These are phyloP conservation scores for Colletotrichum truncatum DNA, from an alignment of 2,329 filamentous ascomycete genomes.

Conservation along the genomic window DNA sequence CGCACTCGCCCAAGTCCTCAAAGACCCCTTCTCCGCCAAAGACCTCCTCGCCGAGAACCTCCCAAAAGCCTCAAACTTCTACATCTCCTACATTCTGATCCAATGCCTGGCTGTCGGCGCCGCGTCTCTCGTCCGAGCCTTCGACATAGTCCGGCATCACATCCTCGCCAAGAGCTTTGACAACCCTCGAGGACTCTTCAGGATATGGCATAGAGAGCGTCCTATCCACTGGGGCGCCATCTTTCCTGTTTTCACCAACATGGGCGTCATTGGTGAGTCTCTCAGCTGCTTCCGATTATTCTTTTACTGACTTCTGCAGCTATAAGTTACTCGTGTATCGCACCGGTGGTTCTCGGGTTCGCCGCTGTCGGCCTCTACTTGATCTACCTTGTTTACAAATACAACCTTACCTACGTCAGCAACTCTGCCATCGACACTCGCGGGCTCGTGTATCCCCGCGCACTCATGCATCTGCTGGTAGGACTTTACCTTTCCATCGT, in stretches of 20 bases:
- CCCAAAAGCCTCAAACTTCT: slow-evolving; percentile 85
- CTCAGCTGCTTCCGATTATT: not conserved
- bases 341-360: slow-evolving; percentile 85
- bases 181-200: slow-evolving; percentile 82
- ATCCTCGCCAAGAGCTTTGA: slow-evolving; percentile 79
- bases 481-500: slow-evolving; percentile 86
- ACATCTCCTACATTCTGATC: slow-evolving; percentile 91
- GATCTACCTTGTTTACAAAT: slow-evolving; percentile 89
- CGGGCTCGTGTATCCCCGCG: slow-evolving; percentile 87
- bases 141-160: slow-evolving; percentile 65
- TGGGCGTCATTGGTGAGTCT: slow-evolving; percentile 78
- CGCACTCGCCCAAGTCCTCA: slow-evolving; percentile 64
- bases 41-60: slow-evolving; percentile 73
- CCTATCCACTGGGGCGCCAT: slow-evolving; percentile 86
- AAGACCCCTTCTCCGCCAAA: slow-evolving; percentile 38
- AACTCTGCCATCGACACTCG: slow-evolving; percentile 87
- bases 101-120: slow-evolving; percentile 86
- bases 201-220: slow-evolving; percentile 77
- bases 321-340: slow-evolving; percentile 87
- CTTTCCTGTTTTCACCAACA: slow-evolving; percentile 82
- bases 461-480: slow-evolving; percentile 84
- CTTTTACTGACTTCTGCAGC: slow-evolving; percentile 54
- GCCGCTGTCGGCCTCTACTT: slow-evolving; percentile 80
- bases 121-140: slow-evolving; percentile 75
- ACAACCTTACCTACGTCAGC: slow-evolving; percentile 89